phyloP scores from a whole-genome alignment of 148 eudicot genomes.

The Chenopodium berlandieri region DNA sequence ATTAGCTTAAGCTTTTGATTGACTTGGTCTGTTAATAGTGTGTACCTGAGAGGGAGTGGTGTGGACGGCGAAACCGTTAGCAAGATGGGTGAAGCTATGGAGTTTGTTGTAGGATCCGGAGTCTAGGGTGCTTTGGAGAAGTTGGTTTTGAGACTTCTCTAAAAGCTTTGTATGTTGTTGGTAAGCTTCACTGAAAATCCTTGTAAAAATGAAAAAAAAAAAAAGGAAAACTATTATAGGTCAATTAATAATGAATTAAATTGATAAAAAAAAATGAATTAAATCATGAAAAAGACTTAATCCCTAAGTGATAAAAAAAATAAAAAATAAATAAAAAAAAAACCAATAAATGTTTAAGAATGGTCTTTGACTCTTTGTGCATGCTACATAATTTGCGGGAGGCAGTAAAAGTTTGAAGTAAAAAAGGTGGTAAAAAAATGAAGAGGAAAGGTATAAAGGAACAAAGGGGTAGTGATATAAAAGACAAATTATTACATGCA shows the following conservation, averaged over 20 bases:
- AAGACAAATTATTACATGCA: too few species aligned
- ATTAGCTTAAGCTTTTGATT: too few species aligned
- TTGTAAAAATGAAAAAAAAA: neutral
- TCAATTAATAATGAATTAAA: neutral
- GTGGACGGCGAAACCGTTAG: conserved; percentile 79
- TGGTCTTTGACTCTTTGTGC: too few species aligned
- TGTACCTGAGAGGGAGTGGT: conserved; percentile 71
- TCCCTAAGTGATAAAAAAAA: too few species aligned
- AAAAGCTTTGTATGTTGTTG: conserved; percentile 59
- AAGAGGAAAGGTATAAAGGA: too few species aligned
- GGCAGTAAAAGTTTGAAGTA: too few species aligned
- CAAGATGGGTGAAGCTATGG: conserved; percentile 84
- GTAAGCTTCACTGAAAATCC: conserved; percentile 42
- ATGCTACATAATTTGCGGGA: too few species aligned
- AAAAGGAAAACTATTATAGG: too few species aligned
- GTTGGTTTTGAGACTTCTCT: conserved; percentile 51
- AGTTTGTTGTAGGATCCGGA: conserved; percentile 59
- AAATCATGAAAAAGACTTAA: neutral
- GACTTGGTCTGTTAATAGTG: neutral
- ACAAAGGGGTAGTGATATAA: too few species aligned
- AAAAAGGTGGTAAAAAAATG: neutral
- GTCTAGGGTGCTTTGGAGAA: conserved; percentile 56
- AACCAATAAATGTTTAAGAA: too few species aligned
- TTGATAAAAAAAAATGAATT: too few species aligned
- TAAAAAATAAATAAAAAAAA: too few species aligned